Conservation (phyloP, 2,329 filamentous ascomycete species). For the Stagonosporopsis cucurbitacearum region DNA sequence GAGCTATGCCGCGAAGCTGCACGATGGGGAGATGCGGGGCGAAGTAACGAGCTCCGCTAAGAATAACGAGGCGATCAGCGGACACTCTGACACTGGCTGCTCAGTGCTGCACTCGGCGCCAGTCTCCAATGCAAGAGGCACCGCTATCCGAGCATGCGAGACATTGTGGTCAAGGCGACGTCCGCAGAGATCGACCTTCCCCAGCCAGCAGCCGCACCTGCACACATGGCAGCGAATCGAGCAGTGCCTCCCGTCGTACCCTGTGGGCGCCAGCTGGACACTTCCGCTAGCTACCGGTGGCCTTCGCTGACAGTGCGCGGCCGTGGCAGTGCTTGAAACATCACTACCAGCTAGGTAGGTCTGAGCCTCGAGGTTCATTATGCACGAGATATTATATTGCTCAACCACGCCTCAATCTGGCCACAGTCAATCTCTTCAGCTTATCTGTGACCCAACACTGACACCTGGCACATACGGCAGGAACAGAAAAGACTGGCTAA, state of each 20-base stretch:
- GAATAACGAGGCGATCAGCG: slow-evolving; percentile 41
- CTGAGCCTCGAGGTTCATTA: slow-evolving; percentile 11
- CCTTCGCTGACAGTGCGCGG: slow-evolving; percentile 35
- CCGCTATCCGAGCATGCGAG: slow-evolving; percentile 21
- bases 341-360: slow-evolving; percentile 8
- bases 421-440: slow-evolving; percentile 1
- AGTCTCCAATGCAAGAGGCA: slow-evolving; percentile 29
- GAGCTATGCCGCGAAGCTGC: slow-evolving; percentile 29
- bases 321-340: slow-evolving; percentile 42
- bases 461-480: neutral
- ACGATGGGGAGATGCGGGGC: slow-evolving; percentile 30
- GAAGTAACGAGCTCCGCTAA: slow-evolving; percentile 39
- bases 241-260: slow-evolving; percentile 30
- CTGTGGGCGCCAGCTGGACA: slow-evolving; percentile 23
- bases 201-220: slow-evolving; percentile 42
- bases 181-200: slow-evolving; percentile 28
- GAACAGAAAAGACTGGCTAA: neutral
- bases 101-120: too few relatives aligned
- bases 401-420: slow-evolving; percentile 9
- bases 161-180: slow-evolving; percentile 21
- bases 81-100: too few relatives aligned
- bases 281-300: slow-evolving; percentile 29
- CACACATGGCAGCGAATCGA: slow-evolving; percentile 36
- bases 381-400: slow-evolving; percentile 18
- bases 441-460: neutral